Percentiles rank a stretch among this genome's conserved stretches.
These are phyloP conservation scores for Symbiodinium pilosum DNA, from an alignment of 73 alveolate genomes.

Conservation along the genomic window DNA sequence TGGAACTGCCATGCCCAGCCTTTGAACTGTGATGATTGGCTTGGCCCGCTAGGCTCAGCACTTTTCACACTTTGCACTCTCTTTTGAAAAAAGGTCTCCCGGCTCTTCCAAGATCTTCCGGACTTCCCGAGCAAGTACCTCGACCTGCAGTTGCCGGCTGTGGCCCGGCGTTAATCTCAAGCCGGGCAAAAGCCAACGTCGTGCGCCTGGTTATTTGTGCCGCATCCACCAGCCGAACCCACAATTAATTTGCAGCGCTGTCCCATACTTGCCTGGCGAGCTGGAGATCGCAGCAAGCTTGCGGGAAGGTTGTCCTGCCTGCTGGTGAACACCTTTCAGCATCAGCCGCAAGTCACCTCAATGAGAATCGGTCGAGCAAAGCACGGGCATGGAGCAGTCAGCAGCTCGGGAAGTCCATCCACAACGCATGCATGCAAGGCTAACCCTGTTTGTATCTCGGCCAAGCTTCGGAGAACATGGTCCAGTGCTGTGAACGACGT, in stretches of 20 bases:
- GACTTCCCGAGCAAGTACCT: neutral
- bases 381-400: neutral
- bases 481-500: slow-evolving; percentile 12
- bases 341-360: slow-evolving; percentile 23
- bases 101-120: neutral
- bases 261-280: neutral
- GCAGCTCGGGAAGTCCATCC: neutral
- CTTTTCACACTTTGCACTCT: neutral
- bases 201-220: slow-evolving; percentile 37
- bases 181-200: neutral
- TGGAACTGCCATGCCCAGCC: neutral
- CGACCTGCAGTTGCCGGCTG: neutral
- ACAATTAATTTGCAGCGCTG: slow-evolving; percentile 37
- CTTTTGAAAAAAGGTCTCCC: neutral
- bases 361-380: too few relatives aligned
- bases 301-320: neutral
- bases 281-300: neutral
- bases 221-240: slow-evolving; percentile 59
- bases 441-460: neutral
- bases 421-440: too few relatives aligned
- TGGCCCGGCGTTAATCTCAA: neutral
- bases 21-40: neutral
- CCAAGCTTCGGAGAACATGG: neutral
- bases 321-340: neutral
- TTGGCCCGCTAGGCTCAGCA: neutral